Evolutionary conservation across 345 rosid species (phyloP), one percentile per base, ranked within the genome.

Genomic region (Mallotus nudiflorus): DNA sequence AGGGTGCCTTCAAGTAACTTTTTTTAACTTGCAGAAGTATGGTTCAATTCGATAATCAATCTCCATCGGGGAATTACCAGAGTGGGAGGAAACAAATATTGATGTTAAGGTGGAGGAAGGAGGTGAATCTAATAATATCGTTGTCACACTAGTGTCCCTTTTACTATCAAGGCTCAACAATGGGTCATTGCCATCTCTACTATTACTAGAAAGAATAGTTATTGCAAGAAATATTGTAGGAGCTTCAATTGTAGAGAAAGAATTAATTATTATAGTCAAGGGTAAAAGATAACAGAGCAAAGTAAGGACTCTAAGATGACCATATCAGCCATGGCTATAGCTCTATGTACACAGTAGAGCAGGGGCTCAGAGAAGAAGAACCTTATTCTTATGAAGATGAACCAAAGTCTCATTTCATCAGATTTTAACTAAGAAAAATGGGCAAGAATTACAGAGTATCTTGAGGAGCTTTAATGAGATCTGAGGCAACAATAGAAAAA

Each of bases 61-160:
- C 65, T 96, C 99, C 0, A 91, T 96, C 59, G 98, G 91, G 82
- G 99, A 96, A 82, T 96, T 98, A 44, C 99, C 99, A 9, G 97
- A 96, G 62, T 92, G 99, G 99, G 99, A 95, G 72, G 98, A 95
- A 69, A 87, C 97, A 6, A 93, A 92, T 78, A 59, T 59, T 45
- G 98, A 88, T 74, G 84, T 72, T 59, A 89, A 94, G 81, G 77
- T 82, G 82, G 94, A 87, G 51, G 94, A 86, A 64, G 92, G 94
- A 44, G 87, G 87, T 11, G 99, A 95, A 77, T 90, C 94, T 31
- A 95, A 91, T 62, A 88, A 90, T 64, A 77, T 79, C 45, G 96
- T 89, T 20, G 76, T 84, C 25, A 90, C 98, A 0, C 90, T 94
- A 0, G 81, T 77, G 42, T 92, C 99, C 15, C 99, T 97, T 15